These are phyloP conservation scores for Furcasterigmium sp. DNA, from an alignment of 2,329 filamentous ascomycete species.

Conservation along the genomic window DNA sequence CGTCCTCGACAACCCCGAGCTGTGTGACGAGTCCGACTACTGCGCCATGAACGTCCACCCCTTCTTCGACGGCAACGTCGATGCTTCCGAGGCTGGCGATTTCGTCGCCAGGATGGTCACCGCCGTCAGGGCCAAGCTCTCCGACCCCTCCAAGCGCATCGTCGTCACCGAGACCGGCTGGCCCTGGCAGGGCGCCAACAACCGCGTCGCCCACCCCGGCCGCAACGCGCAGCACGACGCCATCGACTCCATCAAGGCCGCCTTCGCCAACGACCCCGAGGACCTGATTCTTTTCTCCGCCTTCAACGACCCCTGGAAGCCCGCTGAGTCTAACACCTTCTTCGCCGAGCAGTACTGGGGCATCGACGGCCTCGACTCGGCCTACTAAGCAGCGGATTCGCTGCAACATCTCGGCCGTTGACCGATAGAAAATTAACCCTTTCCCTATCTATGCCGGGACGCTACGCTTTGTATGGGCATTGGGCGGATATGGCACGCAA, in stretches of 20 bases:
- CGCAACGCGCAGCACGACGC: conserved; percentile 61
- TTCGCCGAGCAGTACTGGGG: conserved; percentile 77
- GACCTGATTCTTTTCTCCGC: conserved; percentile 71
- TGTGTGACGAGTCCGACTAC: conserved; percentile 72
- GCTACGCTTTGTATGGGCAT: neutral
- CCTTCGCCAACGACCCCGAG: conserved; percentile 44
- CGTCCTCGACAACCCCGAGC: conserved; percentile 57
- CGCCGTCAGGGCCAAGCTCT: conserved; percentile 34
- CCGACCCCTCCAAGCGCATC: conserved; percentile 47
- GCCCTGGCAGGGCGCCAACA: conserved; percentile 64
- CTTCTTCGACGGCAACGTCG: conserved; percentile 68
- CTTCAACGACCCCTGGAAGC: conserved; percentile 79
- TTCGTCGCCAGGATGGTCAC: conserved; percentile 58
- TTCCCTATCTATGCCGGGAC: neutral
- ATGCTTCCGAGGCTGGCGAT: conserved; percentile 55
- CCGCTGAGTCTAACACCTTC: conserved; percentile 54
- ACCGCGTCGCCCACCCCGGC: conserved; percentile 65
- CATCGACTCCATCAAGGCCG: conserved; percentile 55
- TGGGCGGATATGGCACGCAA: neutral
- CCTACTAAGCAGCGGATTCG: conserved; percentile 10
- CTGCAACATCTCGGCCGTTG: neutral
- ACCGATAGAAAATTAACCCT: neutral
- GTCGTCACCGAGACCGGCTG: conserved; percentile 82
- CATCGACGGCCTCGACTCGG: conserved; percentile 31
- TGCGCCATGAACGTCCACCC: conserved; percentile 79